These are phyloP conservation scores for Magnusiomyces fungicola DNA, from an alignment of 1,139 yeast genomes.

Conservation along the genomic window DNA sequence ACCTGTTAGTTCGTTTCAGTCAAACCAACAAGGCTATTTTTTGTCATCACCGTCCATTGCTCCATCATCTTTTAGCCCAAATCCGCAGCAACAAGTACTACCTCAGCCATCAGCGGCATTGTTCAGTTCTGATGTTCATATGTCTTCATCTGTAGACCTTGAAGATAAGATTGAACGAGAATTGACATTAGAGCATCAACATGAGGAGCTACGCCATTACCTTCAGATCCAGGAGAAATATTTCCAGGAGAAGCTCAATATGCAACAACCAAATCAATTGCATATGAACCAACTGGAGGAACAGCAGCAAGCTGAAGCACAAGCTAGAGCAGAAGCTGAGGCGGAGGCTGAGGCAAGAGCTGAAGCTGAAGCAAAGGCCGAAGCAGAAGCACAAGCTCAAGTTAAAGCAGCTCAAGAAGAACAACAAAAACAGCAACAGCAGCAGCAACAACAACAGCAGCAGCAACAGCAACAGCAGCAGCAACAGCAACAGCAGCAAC, in stretches of 20 bases:
- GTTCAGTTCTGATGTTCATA: neutral
- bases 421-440: constrained; percentile 16
- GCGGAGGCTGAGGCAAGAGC: neutral
- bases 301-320: constrained; percentile 1
- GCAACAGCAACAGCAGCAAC: constrained; percentile 8
- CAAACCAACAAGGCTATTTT: neutral
- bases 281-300: constrained; percentile 4
- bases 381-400: neutral
- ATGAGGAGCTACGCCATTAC: constrained; percentile 14
- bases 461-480: constrained; percentile 10
- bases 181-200: constrained; percentile 13
- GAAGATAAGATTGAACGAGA: constrained; percentile 14
- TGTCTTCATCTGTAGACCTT: neutral
- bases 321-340: neutral
- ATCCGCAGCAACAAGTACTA: neutral
- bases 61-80: neutral
- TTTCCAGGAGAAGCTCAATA: no score
- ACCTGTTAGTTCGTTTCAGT: neutral
- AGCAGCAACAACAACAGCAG: constrained; percentile 5
- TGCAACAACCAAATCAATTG: constrained; percentile 13
- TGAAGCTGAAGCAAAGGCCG: neutral
- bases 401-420: constrained; percentile 6
- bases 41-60: neutral
- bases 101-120: neutral
- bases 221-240: constrained; percentile 13